Conservation (phyloP, 2,329 filamentous ascomycete species). For the Mariannaea elegans region DNA sequence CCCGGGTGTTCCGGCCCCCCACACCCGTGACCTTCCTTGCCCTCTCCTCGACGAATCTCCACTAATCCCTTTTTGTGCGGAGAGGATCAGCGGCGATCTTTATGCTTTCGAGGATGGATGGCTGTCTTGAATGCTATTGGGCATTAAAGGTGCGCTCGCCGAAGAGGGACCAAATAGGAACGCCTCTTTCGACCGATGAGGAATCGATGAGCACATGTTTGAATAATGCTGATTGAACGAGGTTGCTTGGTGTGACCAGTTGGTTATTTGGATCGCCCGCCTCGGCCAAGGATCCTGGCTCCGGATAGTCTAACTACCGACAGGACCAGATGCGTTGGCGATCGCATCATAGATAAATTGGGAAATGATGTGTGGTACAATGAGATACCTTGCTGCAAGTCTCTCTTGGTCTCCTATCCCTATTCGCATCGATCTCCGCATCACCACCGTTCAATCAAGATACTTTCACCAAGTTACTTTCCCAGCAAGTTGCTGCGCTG, state of each 20-base stretch:
- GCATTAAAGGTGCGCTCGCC: neutral
- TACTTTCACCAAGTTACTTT: neutral
- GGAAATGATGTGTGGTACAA: slow-evolving; percentile 12
- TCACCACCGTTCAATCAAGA: neutral
- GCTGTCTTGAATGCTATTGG: neutral
- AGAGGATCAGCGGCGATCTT: slow-evolving; percentile 20
- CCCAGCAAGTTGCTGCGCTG: too few relatives aligned
- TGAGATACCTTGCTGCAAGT: slow-evolving; percentile 4
- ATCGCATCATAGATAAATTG: neutral
- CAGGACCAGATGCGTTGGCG: neutral
- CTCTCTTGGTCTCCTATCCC: neutral
- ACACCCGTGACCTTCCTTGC: neutral
- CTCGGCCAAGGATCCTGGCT: neutral
- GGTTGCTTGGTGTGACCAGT: neutral
- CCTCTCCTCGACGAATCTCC: slow-evolving; percentile 5
- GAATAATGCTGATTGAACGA: neutral
- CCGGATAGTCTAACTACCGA: neutral
- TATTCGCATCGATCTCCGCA: neutral
- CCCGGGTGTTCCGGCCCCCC: slow-evolving; percentile 14
- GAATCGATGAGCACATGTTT: neutral
- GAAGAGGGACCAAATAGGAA: neutral
- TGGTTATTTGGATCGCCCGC: neutral
- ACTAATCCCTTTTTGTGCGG: slow-evolving; percentile 5
- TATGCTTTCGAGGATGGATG: neutral
- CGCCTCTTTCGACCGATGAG: neutral